These are phyloP conservation scores for Phyllostachys edulis DNA, from an alignment of 176 grass and related monocot genomes.

Conservation along the genomic window DNA sequence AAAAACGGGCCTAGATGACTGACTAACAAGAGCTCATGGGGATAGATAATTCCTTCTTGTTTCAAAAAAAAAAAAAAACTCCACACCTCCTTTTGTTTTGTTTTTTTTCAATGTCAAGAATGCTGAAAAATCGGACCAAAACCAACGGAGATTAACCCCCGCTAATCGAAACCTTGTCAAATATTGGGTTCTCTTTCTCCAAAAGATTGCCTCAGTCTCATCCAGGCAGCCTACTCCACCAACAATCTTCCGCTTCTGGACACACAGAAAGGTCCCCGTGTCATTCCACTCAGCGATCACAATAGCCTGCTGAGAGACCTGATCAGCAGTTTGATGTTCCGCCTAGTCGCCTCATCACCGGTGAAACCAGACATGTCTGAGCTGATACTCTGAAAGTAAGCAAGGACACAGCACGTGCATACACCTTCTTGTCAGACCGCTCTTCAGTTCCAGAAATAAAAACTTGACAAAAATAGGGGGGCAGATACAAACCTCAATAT, in stretches of 20 bases:
- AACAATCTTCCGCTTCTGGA: background rate
- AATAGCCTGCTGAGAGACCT: conserved; percentile 93
- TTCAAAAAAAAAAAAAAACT: too few relatives aligned
- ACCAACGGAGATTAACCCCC: background rate
- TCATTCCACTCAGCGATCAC: conserved; percentile 40
- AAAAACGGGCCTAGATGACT: conserved; percentile 32
- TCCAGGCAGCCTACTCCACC: conserved; percentile 13
- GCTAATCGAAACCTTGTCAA: background rate
- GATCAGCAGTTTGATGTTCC: conserved; percentile 84
- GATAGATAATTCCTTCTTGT: background rate
- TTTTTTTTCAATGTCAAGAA: background rate
- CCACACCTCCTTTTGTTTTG: background rate
- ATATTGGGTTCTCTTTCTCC: background rate
- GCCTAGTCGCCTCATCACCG: conserved; percentile 71
- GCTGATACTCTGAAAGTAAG: conserved; percentile 76
- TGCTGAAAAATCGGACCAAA: background rate
- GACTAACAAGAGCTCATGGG: background rate
- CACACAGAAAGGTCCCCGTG: background rate
- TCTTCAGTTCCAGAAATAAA: conserved; percentile 10
- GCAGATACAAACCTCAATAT: conserved; percentile 66
- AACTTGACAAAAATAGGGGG: background rate
- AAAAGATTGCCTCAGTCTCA: conserved; percentile 14
- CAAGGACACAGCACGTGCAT: background rate
- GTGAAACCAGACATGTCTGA: conserved; percentile 95
- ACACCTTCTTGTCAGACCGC: background rate